Conservation (phyloP, 352 stramenopile genomes). For the Pythium sp. region DNA sequence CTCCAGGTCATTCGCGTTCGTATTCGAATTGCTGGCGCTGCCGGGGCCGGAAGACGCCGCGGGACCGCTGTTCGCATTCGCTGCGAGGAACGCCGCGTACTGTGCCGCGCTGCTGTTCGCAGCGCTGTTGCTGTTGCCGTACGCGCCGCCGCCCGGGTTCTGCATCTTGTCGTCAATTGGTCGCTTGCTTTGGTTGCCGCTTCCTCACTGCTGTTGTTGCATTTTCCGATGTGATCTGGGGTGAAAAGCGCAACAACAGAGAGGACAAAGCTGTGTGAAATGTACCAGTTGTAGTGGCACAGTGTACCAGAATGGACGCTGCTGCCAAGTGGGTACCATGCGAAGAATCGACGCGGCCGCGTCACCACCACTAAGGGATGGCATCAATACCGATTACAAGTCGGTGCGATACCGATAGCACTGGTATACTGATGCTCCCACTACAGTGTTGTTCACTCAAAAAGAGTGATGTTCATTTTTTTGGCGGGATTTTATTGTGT, state of each 20-base stretch:
- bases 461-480: not conserved
- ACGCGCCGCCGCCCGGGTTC: slow-evolving; percentile 12
- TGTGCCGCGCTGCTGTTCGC: slow-evolving; percentile 10
- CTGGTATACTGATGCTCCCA: slow-evolving; percentile 5
- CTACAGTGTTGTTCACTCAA: too few relatives aligned
- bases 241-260: not conserved
- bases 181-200: not conserved
- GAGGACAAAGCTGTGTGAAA: not conserved
- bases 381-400: not conserved
- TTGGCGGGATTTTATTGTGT: not conserved
- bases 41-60: not conserved
- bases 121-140: slow-evolving; percentile 16
- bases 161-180: slow-evolving; percentile 17
- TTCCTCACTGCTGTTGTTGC: not conserved
- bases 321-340: not conserved
- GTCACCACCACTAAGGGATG: slow-evolving; percentile 5
- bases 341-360: slow-evolving; percentile 14
- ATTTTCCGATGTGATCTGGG: not conserved
- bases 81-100: slow-evolving; percentile 16
- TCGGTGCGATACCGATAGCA: not conserved
- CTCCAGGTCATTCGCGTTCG: slow-evolving; percentile 27
- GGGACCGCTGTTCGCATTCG: slow-evolving; percentile 4
- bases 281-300: slow-evolving; percentile 5
- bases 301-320: slow-evolving; percentile 5
- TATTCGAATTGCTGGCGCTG: not conserved